Evolutionary conservation across 441 rosid species (phyloP).

Genomic region (Erysimum cheiri): DNA sequence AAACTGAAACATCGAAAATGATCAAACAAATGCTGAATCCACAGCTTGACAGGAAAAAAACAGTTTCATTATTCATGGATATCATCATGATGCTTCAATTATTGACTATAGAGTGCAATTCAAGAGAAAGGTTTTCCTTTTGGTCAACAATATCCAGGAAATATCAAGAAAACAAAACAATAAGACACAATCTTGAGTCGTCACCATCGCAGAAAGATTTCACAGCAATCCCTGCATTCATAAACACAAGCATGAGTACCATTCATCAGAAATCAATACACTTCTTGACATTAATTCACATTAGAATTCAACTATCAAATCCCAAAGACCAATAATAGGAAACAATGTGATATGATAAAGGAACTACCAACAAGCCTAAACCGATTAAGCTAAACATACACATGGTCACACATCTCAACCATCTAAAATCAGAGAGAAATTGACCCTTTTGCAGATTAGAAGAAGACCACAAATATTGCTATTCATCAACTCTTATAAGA

Average conservation of each 20-base stretch:
- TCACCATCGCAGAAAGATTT: conserved; percentile 40
- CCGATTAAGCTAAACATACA: conserved; percentile 6
- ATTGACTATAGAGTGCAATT: conserved; percentile 35
- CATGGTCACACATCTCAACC: background rate
- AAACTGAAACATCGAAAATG: background rate
- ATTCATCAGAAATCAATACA: conserved; percentile 2
- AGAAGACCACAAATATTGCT: background rate
- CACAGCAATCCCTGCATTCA: conserved; percentile 34
- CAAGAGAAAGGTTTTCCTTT: conserved; percentile 31
- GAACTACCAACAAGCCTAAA: conserved; percentile 1
- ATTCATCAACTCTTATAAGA: conserved; percentile 3
- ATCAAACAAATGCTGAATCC: conserved; percentile 16
- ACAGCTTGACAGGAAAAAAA: background rate
- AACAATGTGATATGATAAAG: no score
- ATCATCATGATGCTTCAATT: conserved; percentile 33
- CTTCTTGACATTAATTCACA: background rate
- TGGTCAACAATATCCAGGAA: conserved; percentile 36
- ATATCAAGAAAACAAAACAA: conserved; percentile 19
- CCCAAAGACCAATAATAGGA: background rate
- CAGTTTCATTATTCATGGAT: conserved; percentile 38
- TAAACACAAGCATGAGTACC: conserved; percentile 18
- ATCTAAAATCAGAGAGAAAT: background rate
- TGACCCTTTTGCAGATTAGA: background rate
- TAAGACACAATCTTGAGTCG: conserved; percentile 34
- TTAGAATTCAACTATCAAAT: background rate